Evolutionary conservation across 2,329 filamentous ascomycete genomes (phyloP), one percentile per base, ranked within the genome.

Genomic region (Thelonectria olida): DNA sequence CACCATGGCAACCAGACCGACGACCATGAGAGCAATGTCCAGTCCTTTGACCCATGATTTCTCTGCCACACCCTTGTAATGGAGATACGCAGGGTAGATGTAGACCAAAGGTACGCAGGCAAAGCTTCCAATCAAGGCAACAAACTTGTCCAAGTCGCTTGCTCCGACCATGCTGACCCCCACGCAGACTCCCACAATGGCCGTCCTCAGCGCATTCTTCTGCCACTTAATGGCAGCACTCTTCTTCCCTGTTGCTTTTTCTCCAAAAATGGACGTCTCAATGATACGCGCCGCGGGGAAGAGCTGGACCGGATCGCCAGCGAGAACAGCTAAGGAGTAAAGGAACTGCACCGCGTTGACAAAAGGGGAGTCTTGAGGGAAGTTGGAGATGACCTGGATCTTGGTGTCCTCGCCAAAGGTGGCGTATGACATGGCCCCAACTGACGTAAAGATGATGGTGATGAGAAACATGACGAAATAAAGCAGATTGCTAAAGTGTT

Each of bases 301-400:
- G 45, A 92, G 82, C 75, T 93, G 90, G 2, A 93, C 90, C 0
- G 90, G 90, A 45, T 88, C 88, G 31, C 90, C 90, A 6, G 88
- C 88, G n/a, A 93, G 80, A 7, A 93, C 89, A 2, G 90, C 90
- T 22, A 92, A 75, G 4, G 89, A 88, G 79, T 93, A 93, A 52
- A 92, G 80, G 72, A 92, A 89, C 69, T 93, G 90, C 7, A 93
- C 89, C 0, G 87, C 86, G 65, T 93, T 92, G 79, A 93, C 90
- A n/a, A 92, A 81, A 56, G 85, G 84, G 75, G 85, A 90, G 67
- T 83, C 81, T 69, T 92, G 90, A 0, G 90, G 90, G 70, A 88
- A 92, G 75, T 92, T 92, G 77, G 88, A 88, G 73, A 93, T 92
- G 76, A 93, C 86, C 71, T 92, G 89, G 61, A 91, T 92, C 70